These are phyloP conservation scores for Endothia cerciana DNA, from an alignment of 2,329 filamentous ascomycete species.

Conservation along the genomic window DNA sequence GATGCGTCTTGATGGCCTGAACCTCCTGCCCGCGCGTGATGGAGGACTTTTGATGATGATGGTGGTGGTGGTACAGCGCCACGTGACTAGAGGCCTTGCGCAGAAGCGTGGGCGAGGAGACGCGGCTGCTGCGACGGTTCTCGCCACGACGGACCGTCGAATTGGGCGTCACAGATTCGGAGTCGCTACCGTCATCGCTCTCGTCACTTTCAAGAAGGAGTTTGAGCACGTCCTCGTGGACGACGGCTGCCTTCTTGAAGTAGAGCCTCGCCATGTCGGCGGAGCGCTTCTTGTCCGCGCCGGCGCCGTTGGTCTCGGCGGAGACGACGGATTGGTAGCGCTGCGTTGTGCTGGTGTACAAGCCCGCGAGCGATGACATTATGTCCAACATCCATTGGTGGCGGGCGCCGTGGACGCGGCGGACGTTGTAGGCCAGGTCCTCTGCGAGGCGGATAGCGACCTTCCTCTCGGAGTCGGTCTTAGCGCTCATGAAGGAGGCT, in stretches of 20 bases:
- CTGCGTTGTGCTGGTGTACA: conserved; percentile 14
- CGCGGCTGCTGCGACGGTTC: neutral
- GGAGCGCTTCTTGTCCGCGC: neutral
- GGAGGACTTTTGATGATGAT: neutral
- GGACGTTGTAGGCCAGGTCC: conserved; percentile 19
- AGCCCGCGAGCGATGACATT: conserved; percentile 11
- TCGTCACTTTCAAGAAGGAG: conserved; percentile 5
- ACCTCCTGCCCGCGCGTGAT: conserved; percentile 15
- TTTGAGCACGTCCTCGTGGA: conserved; percentile 17
- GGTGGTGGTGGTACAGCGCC: neutral
- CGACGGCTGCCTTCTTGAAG: conserved; percentile 12
- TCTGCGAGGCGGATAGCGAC: conserved; percentile 7
- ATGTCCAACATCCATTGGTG: conserved; percentile 4
- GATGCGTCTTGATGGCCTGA: conserved; percentile 5
- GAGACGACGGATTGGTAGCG: neutral
- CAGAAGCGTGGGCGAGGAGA: neutral
- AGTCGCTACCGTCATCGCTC: neutral
- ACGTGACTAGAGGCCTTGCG: neutral
- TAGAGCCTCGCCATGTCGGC: conserved; percentile 10
- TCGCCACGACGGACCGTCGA: neutral
- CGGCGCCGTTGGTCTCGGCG: neutral
- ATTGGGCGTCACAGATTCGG: neutral
- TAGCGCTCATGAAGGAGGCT: conserved; percentile 7
- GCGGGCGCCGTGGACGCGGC: conserved; percentile 8
- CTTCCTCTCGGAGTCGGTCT: conserved; percentile 6